Evolutionary conservation across 23 red algal species (phyloP), one percentile per base, ranked within the genome.

Genomic region (Gracilaria vermiculophylla): DNA sequence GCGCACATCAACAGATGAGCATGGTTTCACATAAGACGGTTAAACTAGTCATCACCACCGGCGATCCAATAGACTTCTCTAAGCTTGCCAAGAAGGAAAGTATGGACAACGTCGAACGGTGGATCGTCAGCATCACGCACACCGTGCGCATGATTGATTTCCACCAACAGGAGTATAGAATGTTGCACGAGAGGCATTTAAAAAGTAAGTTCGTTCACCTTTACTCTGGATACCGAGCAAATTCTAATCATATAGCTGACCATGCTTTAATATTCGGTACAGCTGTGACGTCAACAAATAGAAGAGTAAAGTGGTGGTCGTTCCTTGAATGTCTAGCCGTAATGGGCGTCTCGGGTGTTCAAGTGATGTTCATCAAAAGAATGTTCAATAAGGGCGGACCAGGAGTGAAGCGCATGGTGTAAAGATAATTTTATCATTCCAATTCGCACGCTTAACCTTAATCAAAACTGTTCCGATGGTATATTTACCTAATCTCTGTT

Each of bases 121-220:
- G 81, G 83, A 81, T 94, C 25, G 73, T 94, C n/a, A 94, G 80
- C 70, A 88, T 94, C 57, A 76, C 92, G 33, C 82, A 94, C 55
- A 87, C 83, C 36, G 92, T 86, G 17, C 75, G 92, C 54, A 94
- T 94, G 92, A 88, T 94, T 88, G 92, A 92, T 34, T 94, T 94
- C 75, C 92, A 94, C 58, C 92, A 94, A 80, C 81, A 87, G 50
- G 83, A 94, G 44, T 94, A 94, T 73, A 62, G 82, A 42, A 85
- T 73, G 74, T 74, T 94, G 20, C 92, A 94, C 65, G 92, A 94
- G 71, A 82, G 92, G 33, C 92, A 94, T 62, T 65, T 94, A 17
- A 78, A 67, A 27, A 73, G 90, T 93, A 93, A 76, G 90, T 85
- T 64, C 36, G 72, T 11, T 13, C 47, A 32, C 33, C 44, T 23